These are phyloP conservation scores for Apostasia ramifera DNA, from an alignment of 106 monocot genomes.

Conservation along the genomic window DNA sequence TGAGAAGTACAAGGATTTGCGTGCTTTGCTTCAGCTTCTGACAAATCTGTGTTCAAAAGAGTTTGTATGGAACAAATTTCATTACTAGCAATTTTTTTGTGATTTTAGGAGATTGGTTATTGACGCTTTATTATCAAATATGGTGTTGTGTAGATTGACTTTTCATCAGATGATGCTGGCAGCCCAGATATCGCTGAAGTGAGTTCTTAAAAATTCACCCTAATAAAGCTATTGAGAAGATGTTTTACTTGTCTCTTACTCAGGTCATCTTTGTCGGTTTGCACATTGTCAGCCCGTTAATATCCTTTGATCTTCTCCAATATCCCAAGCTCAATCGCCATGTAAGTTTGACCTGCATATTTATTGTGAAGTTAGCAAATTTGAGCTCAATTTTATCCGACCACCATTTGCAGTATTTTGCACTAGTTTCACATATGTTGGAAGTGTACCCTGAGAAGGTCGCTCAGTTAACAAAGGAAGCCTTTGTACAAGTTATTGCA, in stretches of 20 bases:
- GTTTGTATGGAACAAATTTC: constrained; percentile 43
- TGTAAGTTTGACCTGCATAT: constrained; percentile 41
- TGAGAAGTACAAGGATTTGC: constrained; percentile 92
- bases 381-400: background rate
- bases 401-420: constrained; percentile 70
- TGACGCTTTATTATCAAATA: background rate
- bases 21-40: constrained; percentile 92
- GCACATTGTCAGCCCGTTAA: constrained; percentile 75
- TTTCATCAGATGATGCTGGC: constrained; percentile 56
- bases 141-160: constrained; percentile 67
- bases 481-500: constrained; percentile 55
- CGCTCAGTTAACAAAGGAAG: constrained; percentile 58
- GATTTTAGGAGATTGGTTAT: background rate
- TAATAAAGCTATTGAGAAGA: background rate
- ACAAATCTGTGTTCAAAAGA: constrained; percentile 91
- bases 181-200: constrained; percentile 76
- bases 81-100: background rate
- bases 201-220: constrained; percentile 4
- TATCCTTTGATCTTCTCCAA: constrained; percentile 86
- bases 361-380: background rate
- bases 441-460: constrained; percentile 98
- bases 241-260: constrained; percentile 15
- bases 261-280: constrained; percentile 92
- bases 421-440: constrained; percentile 77
- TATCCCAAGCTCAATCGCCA: constrained; percentile 82